These are phyloP conservation scores for Sporodiniella umbellata DNA, from an alignment of 371 early-diverging fungal species.

Conservation along the genomic window DNA sequence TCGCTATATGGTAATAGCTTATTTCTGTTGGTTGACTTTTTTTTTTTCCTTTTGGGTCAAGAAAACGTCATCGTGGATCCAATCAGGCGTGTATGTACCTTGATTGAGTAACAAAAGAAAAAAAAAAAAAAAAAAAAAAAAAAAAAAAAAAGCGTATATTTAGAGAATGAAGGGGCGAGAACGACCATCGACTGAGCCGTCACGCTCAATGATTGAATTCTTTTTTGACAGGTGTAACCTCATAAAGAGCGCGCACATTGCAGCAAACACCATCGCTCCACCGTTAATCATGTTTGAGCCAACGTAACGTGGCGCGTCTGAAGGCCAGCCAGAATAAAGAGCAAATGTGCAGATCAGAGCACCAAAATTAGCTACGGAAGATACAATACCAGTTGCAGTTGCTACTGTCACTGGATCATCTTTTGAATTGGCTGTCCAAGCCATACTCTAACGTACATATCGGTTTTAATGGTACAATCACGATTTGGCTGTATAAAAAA, in stretches of 20 bases:
- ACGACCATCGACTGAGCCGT: conserved; percentile 12
- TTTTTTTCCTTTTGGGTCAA: no score
- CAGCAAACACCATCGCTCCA: conserved; percentile 45
- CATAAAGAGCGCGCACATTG: conserved; percentile 34
- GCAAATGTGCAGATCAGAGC: conserved; percentile 48
- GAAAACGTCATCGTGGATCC: no score
- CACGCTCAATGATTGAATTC: conserved; percentile 31
- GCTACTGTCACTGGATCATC: conserved; percentile 40
- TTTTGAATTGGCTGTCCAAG: conserved; percentile 50
- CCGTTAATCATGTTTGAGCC: conserved; percentile 51
- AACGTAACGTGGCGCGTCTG: conserved; percentile 44
- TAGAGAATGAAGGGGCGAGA: conserved; percentile 20
- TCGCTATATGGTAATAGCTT: no score
- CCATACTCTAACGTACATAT: no score
- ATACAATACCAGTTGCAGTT: conserved; percentile 47
- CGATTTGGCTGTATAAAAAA: no score
- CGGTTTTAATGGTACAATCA: no score
- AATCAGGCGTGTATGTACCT: no score
- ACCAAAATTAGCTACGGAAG: conserved; percentile 50
- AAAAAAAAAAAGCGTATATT: no score
- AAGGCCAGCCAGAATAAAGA: conserved; percentile 46
- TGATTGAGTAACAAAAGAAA: no score
- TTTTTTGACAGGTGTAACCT: conserved; percentile 22
- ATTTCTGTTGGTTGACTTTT: no score
- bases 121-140: no score